A percentile compares a stretch with the other conserved stretches of the same genome.
These are phyloP conservation scores for Cercospora sojina DNA, from an alignment of 2,329 filamentous ascomycete genomes.

Conservation along the genomic window DNA sequence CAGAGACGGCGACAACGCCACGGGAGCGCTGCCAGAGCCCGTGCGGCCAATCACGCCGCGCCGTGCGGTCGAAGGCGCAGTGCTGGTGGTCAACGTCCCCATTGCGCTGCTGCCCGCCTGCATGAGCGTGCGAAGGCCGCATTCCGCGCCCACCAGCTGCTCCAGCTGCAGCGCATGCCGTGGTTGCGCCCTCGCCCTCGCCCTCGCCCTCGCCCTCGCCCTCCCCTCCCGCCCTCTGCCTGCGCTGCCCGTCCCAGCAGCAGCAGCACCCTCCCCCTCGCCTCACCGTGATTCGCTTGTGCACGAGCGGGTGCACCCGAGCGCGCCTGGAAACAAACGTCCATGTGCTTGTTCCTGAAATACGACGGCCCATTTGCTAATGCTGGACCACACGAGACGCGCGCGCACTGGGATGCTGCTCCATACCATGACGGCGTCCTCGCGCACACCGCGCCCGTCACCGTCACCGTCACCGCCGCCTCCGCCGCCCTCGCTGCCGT, in stretches of 20 bases:
- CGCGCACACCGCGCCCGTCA: neutral
- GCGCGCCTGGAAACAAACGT: neutral
- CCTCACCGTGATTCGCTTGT: neutral
- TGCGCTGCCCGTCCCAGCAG: neutral
- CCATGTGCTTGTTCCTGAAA: constrained; percentile 2
- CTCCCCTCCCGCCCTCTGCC: too few species aligned
- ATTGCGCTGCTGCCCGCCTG: neutral
- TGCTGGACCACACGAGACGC: neutral
- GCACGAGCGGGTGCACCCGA: neutral
- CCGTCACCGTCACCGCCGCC: neutral
- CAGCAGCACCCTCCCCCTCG: neutral
- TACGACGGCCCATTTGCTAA: neutral
- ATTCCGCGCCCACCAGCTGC: neutral
- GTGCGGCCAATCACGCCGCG: neutral
- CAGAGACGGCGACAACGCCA: neutral
- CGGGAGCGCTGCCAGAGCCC: neutral
- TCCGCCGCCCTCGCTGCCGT: neutral
- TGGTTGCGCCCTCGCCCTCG: neutral
- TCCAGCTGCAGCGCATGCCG: neutral
- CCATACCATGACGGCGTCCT: neutral
- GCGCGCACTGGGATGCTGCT: neutral
- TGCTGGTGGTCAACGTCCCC: neutral
- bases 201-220: neutral
- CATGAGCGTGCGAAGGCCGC: neutral
- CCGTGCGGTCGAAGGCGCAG: neutral